phyloP scores from a whole-genome alignment of 1,284 basidiomycete species.

The Leccinum angustisporum region DNA sequence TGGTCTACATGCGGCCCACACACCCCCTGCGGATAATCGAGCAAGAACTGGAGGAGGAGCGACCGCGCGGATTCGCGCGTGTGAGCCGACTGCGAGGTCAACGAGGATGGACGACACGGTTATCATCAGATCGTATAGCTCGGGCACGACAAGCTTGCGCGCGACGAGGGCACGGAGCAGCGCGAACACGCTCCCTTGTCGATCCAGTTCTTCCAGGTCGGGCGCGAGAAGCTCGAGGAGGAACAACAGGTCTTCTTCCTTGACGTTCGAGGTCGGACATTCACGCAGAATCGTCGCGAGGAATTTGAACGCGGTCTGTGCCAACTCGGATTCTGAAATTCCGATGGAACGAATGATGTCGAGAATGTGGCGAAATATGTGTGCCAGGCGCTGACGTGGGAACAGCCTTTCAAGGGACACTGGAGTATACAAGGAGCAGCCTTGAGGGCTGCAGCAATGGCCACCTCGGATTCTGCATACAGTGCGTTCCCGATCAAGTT shows the following conservation, averaged over 20 bases:
- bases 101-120: constrained; percentile 90
- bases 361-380: constrained; percentile 86
- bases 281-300: constrained; percentile 87
- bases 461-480: constrained; percentile 80
- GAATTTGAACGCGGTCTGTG: constrained; percentile 87
- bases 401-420: constrained; percentile 78
- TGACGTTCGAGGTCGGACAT: constrained; percentile 75
- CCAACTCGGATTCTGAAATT: constrained; percentile 86
- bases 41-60: constrained; percentile 89
- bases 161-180: constrained; percentile 91
- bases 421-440: constrained; percentile 81
- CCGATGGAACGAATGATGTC: constrained; percentile 84
- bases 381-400: constrained; percentile 69
- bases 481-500: constrained; percentile 89
- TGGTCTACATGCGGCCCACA: constrained; percentile 82
- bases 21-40: constrained; percentile 94
- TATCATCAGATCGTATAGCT: constrained; percentile 98
- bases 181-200: constrained; percentile 84
- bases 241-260: constrained; percentile 87
- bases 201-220: constrained; percentile 91
- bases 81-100: constrained; percentile 88
- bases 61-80: constrained; percentile 89
- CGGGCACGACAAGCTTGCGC: constrained; percentile 90
- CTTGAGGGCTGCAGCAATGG: constrained; percentile 81
- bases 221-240: constrained; percentile 85